Evolutionary conservation across 257 asterid species (phyloP), one percentile per base, ranked within the genome.

Genomic region (Phtheirospermum japonicum): DNA sequence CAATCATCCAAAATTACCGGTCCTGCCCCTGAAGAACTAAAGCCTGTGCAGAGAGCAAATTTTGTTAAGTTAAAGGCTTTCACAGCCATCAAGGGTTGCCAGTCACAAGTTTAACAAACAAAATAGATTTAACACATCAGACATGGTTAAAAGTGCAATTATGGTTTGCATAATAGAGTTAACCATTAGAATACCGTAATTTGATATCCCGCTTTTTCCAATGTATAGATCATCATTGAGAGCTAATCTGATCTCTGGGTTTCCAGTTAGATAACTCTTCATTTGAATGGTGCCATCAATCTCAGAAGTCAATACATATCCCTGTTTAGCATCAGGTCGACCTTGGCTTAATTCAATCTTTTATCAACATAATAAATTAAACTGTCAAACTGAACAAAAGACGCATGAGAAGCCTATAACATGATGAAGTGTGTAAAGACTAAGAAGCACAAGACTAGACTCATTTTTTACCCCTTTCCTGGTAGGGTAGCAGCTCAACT

Each of bases 261-360:
- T 93, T 66, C 97, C 99, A 39, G 96, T 82, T 59, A 93, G 86
- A 78, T 87, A 89, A 75, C 99, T 93, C 94, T 93, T 93, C 99
- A 93, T 93, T 89, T 93, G 99, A 69, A 93, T 93, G 64, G 99
- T 89, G 46, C 99, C 99, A 75, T 93, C 99, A 74, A 93, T 93
- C 79, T 93, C 99, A 67, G 97, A 93, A 70, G 99, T 93, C 85
- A 87, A 82, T 72, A 93, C 88, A 76, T 89, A 93, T 66, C 89
- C 89, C 89, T 82, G 85, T 69, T 72, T 61, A 57, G 34, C 45
- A 75, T 43, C 57, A 57, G 32, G 64, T 71, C 26, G 19, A 42
- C 33, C 56, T 9, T 42, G 57, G 61, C 28, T 53, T 18, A 69
- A 57, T 17, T 49, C 48, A 36, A 62, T 23, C 50, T 43, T 66